Base-by-base conservation (phyloP, 2,329 filamentous ascomycete species). In the Alternaria sp. region DNA sequence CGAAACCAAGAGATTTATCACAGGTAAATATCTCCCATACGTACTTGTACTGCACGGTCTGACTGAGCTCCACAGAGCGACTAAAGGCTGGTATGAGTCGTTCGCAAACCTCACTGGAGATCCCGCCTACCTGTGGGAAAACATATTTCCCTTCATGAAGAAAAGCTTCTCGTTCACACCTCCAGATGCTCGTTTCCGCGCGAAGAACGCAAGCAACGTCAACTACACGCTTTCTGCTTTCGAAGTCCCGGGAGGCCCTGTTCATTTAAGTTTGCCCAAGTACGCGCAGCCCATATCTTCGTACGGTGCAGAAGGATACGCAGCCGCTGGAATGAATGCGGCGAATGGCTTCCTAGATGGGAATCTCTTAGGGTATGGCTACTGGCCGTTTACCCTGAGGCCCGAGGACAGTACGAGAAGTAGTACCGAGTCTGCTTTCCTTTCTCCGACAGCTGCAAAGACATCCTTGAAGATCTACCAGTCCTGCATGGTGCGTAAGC, bases 151-250 rank as follows among this genome's bases (percentile, higher is more conserved):
- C 4, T 77, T 70, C 45, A 75, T 75, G 57, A 61, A 71, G 43
- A 74, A 73, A 56, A 71, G 68, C 25, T 68, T 76, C 23, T 69
- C 65, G 21, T 75, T 77, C 49, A 76, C 71, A 4, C 52, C 63
- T 6, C 75, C 77, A 5, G 54, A 74, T 10, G 12, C 30, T 23
- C 46, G 40, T 12, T 59, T 54, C n/a, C 62, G 65, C 12, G 52
- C 49, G 19, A 51, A 57, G 49, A 66, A 55, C 8, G 47, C 47
- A 21, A 59, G 26, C 11, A 51, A 40, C 13, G 55, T 62, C 9
- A 64, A 64, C 21, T 66, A 51, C n/a, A 63, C 56, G 5, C 32
- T 66, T 5, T 59, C 60, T 17, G 54, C 56, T 6, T 63, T 63
- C 13, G 43, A 66, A 9, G 21, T 7, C 6, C 57, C 60, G 2